Conservation (phyloP, 1,139 yeast genomes). For the Blastobotrys persicus region DNA sequence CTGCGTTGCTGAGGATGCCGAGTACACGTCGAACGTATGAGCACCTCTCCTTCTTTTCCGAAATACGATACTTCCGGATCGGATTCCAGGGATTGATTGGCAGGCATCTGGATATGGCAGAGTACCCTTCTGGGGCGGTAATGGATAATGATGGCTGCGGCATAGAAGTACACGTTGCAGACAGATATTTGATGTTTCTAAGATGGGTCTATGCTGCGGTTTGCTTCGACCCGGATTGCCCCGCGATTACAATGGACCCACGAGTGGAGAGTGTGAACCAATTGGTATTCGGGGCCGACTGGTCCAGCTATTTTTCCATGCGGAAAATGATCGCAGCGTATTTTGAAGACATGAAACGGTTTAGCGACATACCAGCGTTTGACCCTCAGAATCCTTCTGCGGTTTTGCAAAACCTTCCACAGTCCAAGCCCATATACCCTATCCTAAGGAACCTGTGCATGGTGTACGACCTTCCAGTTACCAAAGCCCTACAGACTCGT, state of each 20-base stretch:
- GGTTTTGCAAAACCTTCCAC: background rate
- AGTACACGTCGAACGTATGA: background rate
- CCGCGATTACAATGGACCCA: background rate
- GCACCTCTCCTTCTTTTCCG: background rate
- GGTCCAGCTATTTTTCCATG: background rate
- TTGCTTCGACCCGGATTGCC: background rate
- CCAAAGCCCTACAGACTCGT: background rate
- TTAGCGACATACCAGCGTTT: background rate
- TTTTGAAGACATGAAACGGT: background rate
- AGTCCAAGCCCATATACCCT: background rate
- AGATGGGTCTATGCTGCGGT: background rate
- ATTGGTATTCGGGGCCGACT: background rate
- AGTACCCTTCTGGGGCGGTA: background rate
- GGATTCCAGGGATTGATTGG: background rate
- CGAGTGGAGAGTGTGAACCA: background rate
- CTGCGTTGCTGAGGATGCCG: background rate
- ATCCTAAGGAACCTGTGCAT: background rate
- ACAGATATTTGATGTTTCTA: background rate
- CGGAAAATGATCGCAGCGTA: background rate
- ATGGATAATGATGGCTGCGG: background rate
- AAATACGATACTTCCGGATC: background rate
- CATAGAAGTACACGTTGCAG: background rate
- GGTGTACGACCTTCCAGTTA: background rate
- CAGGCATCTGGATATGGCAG: background rate
- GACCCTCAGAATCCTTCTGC: background rate